Percentiles rank a stretch among this genome's conserved stretches.
These are phyloP conservation scores for Mallotus japonicus DNA, from an alignment of 441 rosid species.

Conservation along the genomic window DNA sequence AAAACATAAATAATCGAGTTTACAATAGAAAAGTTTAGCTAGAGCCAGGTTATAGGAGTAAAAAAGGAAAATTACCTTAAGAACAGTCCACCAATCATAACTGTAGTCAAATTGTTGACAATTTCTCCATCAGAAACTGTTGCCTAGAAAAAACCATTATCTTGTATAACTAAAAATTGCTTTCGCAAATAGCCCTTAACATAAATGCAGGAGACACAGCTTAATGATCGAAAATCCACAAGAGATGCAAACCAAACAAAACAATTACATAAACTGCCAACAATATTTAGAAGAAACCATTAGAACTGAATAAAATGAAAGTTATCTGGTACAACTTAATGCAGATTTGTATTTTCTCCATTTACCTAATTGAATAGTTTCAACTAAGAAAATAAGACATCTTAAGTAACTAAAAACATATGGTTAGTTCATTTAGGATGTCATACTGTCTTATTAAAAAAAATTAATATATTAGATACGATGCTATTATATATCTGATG, in stretches of 20 bases:
- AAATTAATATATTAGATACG: background rate
- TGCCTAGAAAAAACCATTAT: slow-evolving; percentile 57
- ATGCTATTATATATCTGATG: background rate
- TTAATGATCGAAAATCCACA: background rate
- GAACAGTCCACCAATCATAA: slow-evolving; percentile 79
- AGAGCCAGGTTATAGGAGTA: slow-evolving; percentile 5
- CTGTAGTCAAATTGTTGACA: slow-evolving; percentile 71
- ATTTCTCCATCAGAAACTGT: slow-evolving; percentile 87
- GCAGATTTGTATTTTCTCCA: background rate
- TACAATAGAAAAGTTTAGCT: slow-evolving; percentile 10
- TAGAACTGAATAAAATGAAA: slow-evolving; percentile 6
- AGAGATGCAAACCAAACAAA: slow-evolving; percentile 12
- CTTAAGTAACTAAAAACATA: background rate
- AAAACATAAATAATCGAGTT: background rate
- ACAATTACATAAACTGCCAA: background rate
- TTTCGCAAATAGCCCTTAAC: background rate
- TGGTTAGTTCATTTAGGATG: slow-evolving; percentile 6
- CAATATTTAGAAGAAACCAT: background rate
- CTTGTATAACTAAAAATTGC: slow-evolving; percentile 12
- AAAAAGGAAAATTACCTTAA: slow-evolving; percentile 55
- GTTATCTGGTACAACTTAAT: background rate
- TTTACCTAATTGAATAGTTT: background rate
- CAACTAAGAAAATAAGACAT: background rate
- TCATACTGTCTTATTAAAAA: background rate
- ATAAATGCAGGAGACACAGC: slow-evolving; percentile 2